Conservation (phyloP, 2,329 filamentous ascomycete species). For the Pseudocercospora ulei region DNA sequence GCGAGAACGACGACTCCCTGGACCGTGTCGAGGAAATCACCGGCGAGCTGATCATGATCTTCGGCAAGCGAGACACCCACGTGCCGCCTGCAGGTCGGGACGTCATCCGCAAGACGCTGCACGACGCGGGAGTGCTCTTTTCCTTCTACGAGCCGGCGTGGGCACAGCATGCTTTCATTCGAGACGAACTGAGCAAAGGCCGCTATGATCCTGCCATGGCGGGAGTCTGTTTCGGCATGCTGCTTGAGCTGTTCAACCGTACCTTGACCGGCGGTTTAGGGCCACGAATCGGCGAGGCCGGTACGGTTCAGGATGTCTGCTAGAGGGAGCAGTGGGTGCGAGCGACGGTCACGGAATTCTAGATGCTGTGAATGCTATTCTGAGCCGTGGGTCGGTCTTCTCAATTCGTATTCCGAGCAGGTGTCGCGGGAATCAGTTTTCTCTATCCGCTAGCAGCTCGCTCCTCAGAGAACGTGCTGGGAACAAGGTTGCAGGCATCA, state of each 20-base stretch:
- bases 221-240: constrained; percentile 81
- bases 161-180: constrained; percentile 90
- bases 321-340: too few species aligned
- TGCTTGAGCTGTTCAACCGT: constrained; percentile 74
- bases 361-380: too few species aligned
- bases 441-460: too few species aligned
- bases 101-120: constrained; percentile 69
- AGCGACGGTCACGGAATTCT: too few species aligned
- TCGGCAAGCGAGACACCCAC: constrained; percentile 83
- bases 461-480: too few species aligned
- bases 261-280: constrained; percentile 72
- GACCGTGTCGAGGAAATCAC: constrained; percentile 52
- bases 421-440: too few species aligned
- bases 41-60: constrained; percentile 78
- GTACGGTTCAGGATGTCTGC: constrained; percentile 36
- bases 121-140: constrained; percentile 63
- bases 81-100: constrained; percentile 75
- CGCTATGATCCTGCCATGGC: constrained; percentile 79
- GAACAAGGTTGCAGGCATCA: too few species aligned
- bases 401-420: too few species aligned
- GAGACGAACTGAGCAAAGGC: constrained; percentile 83
- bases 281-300: constrained; percentile 47
- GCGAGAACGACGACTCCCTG: constrained; percentile 55
- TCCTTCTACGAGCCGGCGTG: constrained; percentile 85
- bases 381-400: too few species aligned